Evolutionary conservation across 2,329 filamentous ascomycete species (phyloP), one percentile per base, ranked within the genome.

Genomic region (Aphanoascus verrucosus): DNA sequence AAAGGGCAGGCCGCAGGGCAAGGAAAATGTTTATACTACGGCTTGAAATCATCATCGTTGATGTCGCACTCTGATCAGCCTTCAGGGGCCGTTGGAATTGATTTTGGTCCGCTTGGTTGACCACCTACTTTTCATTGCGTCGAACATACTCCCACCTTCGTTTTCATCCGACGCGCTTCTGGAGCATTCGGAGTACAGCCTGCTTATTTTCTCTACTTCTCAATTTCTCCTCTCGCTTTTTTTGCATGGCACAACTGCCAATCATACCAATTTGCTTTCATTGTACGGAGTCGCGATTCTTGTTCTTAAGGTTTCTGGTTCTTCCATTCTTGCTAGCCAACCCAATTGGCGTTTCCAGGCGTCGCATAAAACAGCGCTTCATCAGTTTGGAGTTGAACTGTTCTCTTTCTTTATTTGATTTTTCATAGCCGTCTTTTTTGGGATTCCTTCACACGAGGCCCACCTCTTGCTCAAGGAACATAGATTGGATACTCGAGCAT

Each of bases 21-120:
- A 68, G 54, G 67, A 69, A 54, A 68, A 66, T 58, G 52, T 62
- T 3, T 57, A 54, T 41, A 43, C 60, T 6, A 47, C 52, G n/a
- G 34, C 28, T 15, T 53, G 19, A 46, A 5, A 31, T 15, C 8
- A 56, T 28, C 23, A 28, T 28, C 23, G 7, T 28, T 28, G 23
- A 3, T 4, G 7, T 28, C 23, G 23, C 3, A 28, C 3, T 28
- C 7, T 28, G 23, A 28, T 7, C 23, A 4, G 23, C 41, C n/a
- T 28, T 28, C 23, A 28, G 7, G 23, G 23, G 23, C 23, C 23
- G 38, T 35, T 41, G 54, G 31, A 54, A 6, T 17, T 28, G 12
- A 34, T 31, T 34, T 48, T 48, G 20, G 45, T 12, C 12, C 15
- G n/a, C 3, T 20, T 31, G 42, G 42, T n/a, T n/a, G 28, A 15